Evolutionary conservation across 768 basidiomycete genomes (phyloP).

Genomic region (Trametes coccinea): DNA sequence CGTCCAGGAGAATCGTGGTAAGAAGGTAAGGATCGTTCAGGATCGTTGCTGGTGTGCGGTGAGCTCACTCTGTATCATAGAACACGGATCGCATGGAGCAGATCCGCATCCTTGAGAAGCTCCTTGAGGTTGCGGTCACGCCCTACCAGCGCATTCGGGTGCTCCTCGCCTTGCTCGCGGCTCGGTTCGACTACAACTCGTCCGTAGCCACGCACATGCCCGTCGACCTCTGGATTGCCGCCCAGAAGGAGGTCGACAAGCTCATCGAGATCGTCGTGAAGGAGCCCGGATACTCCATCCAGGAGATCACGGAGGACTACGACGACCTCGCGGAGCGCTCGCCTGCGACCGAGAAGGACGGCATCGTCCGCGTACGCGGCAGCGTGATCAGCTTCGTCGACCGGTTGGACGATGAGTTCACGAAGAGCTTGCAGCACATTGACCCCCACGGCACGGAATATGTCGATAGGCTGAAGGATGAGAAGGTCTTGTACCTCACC

Average conservation of each 20-base stretch:
- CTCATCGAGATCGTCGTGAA: slow-evolving; percentile 77
- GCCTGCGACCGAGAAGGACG: slow-evolving; percentile 68
- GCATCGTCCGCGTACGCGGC: slow-evolving; percentile 85
- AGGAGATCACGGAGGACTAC: slow-evolving; percentile 87
- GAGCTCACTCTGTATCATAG: slow-evolving; percentile 41
- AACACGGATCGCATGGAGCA: slow-evolving; percentile 97
- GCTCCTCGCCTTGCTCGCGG: slow-evolving; percentile 88
- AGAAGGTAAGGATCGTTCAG: slow-evolving; percentile 64
- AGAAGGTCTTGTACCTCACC: slow-evolving; percentile 90
- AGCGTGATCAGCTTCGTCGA: slow-evolving; percentile 97
- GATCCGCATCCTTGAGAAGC: slow-evolving; percentile 85
- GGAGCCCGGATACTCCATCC: slow-evolving; percentile 77
- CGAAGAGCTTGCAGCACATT: slow-evolving; percentile 94
- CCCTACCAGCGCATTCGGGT: slow-evolving; percentile 94
- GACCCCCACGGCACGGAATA: slow-evolving; percentile 99
- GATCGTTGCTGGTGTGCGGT: background rate
- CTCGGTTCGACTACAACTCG: slow-evolving; percentile 96
- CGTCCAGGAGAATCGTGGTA: slow-evolving; percentile 92
- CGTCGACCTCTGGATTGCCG: slow-evolving; percentile 84
- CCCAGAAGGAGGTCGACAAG: slow-evolving; percentile 86
- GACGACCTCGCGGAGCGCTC: slow-evolving; percentile 85
- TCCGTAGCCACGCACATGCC: slow-evolving; percentile 88
- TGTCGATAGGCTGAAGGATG: slow-evolving; percentile 94
- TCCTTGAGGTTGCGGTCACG: slow-evolving; percentile 83
- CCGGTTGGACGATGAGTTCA: slow-evolving; percentile 97